These are phyloP conservation scores for Dalbergia cultrata DNA, from an alignment of 306 rosid species.

Conservation along the genomic window DNA sequence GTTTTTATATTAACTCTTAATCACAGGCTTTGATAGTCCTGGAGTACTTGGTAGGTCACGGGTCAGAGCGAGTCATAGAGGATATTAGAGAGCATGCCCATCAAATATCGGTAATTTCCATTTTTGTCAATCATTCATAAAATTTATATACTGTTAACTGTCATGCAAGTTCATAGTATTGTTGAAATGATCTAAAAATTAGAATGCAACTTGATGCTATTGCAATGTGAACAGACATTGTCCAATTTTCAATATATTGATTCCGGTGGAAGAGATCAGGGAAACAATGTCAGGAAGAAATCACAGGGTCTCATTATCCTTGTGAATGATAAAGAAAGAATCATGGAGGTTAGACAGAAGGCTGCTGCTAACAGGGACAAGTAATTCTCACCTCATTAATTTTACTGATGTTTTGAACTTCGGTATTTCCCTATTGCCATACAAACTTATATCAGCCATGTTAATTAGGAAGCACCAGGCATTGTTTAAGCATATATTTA, in stretches of 20 bases:
- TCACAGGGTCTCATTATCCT: slow-evolving; percentile 82
- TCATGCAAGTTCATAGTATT: background rate
- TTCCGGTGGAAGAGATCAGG: slow-evolving; percentile 94
- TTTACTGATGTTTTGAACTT: slow-evolving; percentile 4
- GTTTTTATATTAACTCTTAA: slow-evolving; percentile 31
- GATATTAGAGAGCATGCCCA: slow-evolving; percentile 84
- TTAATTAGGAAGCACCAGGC: background rate
- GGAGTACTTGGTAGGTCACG: slow-evolving; percentile 86
- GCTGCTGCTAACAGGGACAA: slow-evolving; percentile 90
- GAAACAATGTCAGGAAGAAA: slow-evolving; percentile 89
- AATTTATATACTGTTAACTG: slow-evolving; percentile 22
- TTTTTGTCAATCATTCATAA: slow-evolving; percentile 13
- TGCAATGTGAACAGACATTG: slow-evolving; percentile 69
- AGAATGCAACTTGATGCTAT: slow-evolving; percentile 28
- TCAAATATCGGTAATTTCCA: slow-evolving; percentile 79
- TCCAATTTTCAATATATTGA: slow-evolving; percentile 85
- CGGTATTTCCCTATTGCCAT: slow-evolving; percentile 3
- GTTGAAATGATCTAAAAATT: slow-evolving; percentile 34
- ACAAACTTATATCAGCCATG: background rate
- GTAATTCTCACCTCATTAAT: slow-evolving; percentile 56
- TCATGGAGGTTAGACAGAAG: slow-evolving; percentile 85
- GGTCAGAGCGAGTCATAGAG: slow-evolving; percentile 91
- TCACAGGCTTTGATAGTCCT: slow-evolving; percentile 80
- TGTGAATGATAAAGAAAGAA: slow-evolving; percentile 89
- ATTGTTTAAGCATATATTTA: slow-evolving; percentile 7